Evolutionary conservation across 257 asterid genomes (phyloP).

Genomic region (Mentha longifolia): DNA sequence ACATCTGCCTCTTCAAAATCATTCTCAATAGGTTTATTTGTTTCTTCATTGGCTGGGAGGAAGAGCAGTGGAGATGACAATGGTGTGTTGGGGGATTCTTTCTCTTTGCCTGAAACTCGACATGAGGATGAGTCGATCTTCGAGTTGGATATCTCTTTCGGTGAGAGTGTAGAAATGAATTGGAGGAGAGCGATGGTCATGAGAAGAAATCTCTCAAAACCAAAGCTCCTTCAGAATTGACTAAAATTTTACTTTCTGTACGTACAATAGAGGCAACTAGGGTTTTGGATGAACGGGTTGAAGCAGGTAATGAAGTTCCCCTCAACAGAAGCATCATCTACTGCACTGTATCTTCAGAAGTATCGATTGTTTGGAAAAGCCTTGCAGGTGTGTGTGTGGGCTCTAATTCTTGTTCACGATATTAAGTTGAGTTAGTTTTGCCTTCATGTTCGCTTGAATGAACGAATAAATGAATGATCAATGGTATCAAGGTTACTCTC

Average conservation of each 20-base stretch:
- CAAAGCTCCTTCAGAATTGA: slow-evolving; percentile 37
- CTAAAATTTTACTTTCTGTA: slow-evolving; percentile 52
- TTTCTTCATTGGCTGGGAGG: slow-evolving; percentile 59
- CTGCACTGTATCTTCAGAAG: slow-evolving; percentile 51
- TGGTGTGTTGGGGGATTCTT: slow-evolving; percentile 37
- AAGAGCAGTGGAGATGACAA: slow-evolving; percentile 54
- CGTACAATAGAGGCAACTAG: slow-evolving; percentile 37
- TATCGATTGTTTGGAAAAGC: slow-evolving; percentile 56
- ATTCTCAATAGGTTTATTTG: neutral
- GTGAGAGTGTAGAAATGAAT: slow-evolving; percentile 43
- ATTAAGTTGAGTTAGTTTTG: neutral
- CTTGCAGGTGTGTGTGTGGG: slow-evolving; percentile 61
- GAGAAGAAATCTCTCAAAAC: slow-evolving; percentile 27
- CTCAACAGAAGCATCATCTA: slow-evolving; percentile 38
- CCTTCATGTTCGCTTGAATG: neutral
- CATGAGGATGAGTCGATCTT: slow-evolving; percentile 24
- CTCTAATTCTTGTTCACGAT: slow-evolving; percentile 8
- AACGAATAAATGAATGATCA: neutral
- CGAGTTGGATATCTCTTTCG: slow-evolving; percentile 53
- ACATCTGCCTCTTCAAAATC: neutral
- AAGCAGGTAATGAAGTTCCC: slow-evolving; percentile 64
- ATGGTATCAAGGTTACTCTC: neutral
- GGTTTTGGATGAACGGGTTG: slow-evolving; percentile 65
- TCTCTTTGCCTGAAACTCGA: slow-evolving; percentile 52
- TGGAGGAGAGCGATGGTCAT: slow-evolving; percentile 35